Conservation (phyloP, 306 rosid species). For the Citrullus mucosospermus region DNA sequence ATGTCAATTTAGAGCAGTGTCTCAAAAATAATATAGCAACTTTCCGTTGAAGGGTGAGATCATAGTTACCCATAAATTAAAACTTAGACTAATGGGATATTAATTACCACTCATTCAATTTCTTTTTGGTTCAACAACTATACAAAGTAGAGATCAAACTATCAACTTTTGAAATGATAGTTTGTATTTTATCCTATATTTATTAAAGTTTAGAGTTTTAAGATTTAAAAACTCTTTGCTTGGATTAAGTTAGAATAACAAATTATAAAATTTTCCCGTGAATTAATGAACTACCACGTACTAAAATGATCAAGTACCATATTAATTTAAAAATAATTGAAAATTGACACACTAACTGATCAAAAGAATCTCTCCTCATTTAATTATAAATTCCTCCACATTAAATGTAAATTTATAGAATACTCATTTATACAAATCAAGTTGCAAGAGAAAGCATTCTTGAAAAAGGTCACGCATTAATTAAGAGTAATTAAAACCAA, state of each 20-base stretch:
- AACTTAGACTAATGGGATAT: too few relatives aligned
- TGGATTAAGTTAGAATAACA: neutral
- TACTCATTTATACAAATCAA: neutral
- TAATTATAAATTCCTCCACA: neutral
- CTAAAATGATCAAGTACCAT: neutral
- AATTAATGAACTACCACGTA: neutral
- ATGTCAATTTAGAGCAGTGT: too few relatives aligned
- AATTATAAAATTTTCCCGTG: neutral
- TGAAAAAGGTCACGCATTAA: neutral
- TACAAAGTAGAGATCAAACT: too few relatives aligned
- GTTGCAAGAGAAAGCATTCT: neutral
- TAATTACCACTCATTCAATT: too few relatives aligned
- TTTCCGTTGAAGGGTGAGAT: too few relatives aligned
- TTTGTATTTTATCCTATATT: too few relatives aligned
- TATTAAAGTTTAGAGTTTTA: too few relatives aligned
- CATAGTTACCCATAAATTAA: too few relatives aligned
- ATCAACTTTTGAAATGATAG: too few relatives aligned
- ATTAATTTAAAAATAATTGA: neutral
- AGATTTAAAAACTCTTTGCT: too few relatives aligned
- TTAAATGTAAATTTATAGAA: neutral
- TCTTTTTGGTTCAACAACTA: too few relatives aligned
- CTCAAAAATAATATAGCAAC: too few relatives aligned
- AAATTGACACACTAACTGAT: neutral
- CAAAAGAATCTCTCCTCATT: neutral
- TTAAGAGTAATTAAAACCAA: neutral